These are phyloP conservation scores for Lodderomyces orthopsilosis DNA, from an alignment of 1,139 yeast genomes.

Conservation along the genomic window DNA sequence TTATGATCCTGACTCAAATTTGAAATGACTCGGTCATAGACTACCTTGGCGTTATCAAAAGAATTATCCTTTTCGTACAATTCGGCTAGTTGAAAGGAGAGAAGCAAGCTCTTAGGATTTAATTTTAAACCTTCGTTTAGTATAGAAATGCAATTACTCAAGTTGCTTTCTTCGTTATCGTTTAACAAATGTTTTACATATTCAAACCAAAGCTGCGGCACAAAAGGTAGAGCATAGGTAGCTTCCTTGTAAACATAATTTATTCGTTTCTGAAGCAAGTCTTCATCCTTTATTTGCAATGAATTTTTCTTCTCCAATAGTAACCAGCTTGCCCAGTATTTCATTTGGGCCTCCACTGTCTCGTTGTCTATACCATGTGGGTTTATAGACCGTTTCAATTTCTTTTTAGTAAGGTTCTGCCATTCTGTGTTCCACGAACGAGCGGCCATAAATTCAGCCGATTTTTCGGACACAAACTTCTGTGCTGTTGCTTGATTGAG, in stretches of 20 bases:
- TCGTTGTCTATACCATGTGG: slow-evolving; percentile 19
- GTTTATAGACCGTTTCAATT: slow-evolving; percentile 37
- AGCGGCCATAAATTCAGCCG: slow-evolving; percentile 88
- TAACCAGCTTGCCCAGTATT: slow-evolving; percentile 73
- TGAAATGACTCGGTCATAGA: slow-evolving; percentile 50
- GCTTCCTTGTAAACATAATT: slow-evolving; percentile 75
- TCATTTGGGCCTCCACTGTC: slow-evolving; percentile 37
- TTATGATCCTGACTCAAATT: slow-evolving; percentile 35
- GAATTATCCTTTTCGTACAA: slow-evolving; percentile 60
- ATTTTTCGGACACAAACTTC: slow-evolving; percentile 78
- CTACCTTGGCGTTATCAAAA: slow-evolving; percentile 48
- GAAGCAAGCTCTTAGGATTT: slow-evolving; percentile 69
- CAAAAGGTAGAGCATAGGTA: slow-evolving; percentile 62
- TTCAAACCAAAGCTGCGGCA: slow-evolving; percentile 85
- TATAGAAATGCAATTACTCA: slow-evolving; percentile 35
- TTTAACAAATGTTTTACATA: slow-evolving; percentile 37
- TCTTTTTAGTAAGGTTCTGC: slow-evolving; percentile 48
- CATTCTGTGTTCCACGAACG: slow-evolving; percentile 77
- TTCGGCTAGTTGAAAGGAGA: slow-evolving; percentile 70
- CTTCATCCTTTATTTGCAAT: slow-evolving; percentile 52
- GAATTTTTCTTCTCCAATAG: slow-evolving; percentile 75
- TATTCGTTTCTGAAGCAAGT: slow-evolving; percentile 55
- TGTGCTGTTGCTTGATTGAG: slow-evolving; percentile 76
- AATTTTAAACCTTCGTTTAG: slow-evolving; percentile 57
- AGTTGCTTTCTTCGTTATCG: slow-evolving; percentile 34